phyloP scores from a whole-genome alignment of 2,329 filamentous ascomycete genomes.

The Corynespora cassiicola region DNA sequence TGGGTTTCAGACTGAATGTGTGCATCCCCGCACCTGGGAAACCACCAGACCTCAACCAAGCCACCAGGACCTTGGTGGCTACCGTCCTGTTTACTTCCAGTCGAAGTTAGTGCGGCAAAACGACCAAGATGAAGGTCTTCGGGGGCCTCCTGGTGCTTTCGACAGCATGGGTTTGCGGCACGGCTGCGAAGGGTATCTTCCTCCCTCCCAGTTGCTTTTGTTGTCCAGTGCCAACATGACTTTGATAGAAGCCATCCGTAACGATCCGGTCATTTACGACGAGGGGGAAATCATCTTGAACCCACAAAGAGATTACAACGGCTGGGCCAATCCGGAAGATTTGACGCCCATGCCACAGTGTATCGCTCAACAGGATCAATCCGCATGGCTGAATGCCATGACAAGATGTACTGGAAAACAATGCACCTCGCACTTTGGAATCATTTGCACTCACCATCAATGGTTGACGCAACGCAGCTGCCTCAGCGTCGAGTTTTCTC shows the following conservation, averaged over 20 bases:
- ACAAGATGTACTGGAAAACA: slow-evolving; percentile 34
- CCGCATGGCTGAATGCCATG: slow-evolving; percentile 38
- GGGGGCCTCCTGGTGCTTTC: slow-evolving; percentile 7
- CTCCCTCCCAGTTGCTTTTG: slow-evolving; percentile 2
- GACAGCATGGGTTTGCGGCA: slow-evolving; percentile 4
- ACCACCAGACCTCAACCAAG: too few species aligned
- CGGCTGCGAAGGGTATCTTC: slow-evolving; percentile 13
- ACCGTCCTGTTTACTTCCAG: too few species aligned
- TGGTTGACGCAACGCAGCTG: slow-evolving; percentile 41
- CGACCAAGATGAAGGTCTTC: slow-evolving; percentile 12
- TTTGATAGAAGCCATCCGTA: slow-evolving; percentile 6
- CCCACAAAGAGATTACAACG: slow-evolving; percentile 23
- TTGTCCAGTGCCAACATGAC: slow-evolving; percentile 6
- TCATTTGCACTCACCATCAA: slow-evolving; percentile 41
- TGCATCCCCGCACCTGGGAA: too few species aligned
- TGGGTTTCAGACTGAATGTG: too few species aligned
- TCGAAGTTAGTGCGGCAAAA: too few species aligned
- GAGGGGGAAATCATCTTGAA: slow-evolving; percentile 9
- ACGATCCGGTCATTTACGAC: slow-evolving; percentile 3
- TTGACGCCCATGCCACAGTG: slow-evolving; percentile 43
- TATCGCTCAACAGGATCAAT: slow-evolving; percentile 41
- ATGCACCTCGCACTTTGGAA: slow-evolving; percentile 39
- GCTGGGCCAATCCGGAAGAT: slow-evolving; percentile 45
- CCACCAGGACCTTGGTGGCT: too few species aligned
- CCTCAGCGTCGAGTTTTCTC: slow-evolving; percentile 35